A percentile compares a stretch with the other conserved stretches of the same genome.
Evolutionary conservation across 208 protist genomes (phyloP).

Genomic region (Wallacemonas sp.): DNA sequence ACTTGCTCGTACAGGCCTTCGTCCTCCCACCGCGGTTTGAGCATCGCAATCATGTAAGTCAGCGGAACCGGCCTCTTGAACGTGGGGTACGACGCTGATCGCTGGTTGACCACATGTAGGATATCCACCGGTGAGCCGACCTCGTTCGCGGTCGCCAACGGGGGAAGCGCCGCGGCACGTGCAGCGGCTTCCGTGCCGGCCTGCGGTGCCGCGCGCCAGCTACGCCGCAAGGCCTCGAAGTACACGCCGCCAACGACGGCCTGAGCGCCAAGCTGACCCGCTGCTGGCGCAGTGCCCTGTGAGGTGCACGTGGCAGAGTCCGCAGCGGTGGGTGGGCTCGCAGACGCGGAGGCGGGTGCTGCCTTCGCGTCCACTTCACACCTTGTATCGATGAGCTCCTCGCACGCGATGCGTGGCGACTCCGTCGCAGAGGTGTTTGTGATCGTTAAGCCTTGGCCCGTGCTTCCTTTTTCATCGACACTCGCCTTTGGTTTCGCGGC

Average conservation of each 20-base stretch:
- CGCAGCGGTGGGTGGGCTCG: no score
- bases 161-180: neutral
- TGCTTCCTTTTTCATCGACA: neutral
- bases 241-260: neutral
- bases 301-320: no score
- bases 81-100: neutral
- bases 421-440: conserved; percentile 1
- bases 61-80: conserved; percentile 29
- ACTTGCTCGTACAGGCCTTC: conserved; percentile 30
- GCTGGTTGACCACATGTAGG: neutral
- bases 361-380: no score
- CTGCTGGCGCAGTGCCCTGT: neutral
- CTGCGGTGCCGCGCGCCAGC: neutral
- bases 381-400: neutral
- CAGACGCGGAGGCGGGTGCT: no score
- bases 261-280: neutral
- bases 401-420: conserved; percentile 1
- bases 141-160: neutral
- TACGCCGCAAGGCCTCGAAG: neutral
- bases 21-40: conserved; percentile 38
- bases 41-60: conserved; percentile 30
- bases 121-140: neutral
- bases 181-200: neutral
- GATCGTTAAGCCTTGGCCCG: neutral
- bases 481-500: neutral